phyloP scores from a whole-genome alignment of 495 filamentous ascomycete genomes.

The Podospora pseudoanserina region DNA sequence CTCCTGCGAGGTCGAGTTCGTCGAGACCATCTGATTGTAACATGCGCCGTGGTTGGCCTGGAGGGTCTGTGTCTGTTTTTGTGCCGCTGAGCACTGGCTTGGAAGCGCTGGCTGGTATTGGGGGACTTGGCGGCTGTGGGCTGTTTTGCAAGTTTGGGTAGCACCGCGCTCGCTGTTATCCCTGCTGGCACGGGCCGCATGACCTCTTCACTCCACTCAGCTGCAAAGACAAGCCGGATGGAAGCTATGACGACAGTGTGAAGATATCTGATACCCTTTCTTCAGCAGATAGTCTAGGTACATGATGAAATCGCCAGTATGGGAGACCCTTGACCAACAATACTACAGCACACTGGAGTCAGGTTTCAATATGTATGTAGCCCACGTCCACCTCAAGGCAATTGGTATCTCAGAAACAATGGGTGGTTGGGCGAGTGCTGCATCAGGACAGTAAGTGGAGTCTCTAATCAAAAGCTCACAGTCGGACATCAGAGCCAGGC shows the following conservation, averaged over 20 bases:
- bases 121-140: neutral
- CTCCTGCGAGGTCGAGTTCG: neutral
- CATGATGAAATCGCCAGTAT: too few relatives aligned
- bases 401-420: neutral
- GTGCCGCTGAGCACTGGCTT: neutral
- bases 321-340: neutral
- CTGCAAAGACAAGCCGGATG: neutral
- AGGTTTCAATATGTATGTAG: too few relatives aligned
- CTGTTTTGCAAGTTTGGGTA: slow-evolving; percentile 1
- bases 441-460: neutral
- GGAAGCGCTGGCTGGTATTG: neutral
- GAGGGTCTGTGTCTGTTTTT: neutral
- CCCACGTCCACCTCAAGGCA: too few relatives aligned
- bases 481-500: neutral
- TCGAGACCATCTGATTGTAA: slow-evolving; percentile 3
- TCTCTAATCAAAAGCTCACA: neutral
- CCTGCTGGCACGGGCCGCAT: slow-evolving; percentile 4
- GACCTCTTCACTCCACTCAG: neutral
- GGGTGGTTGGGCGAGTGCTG: neutral
- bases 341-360: neutral
- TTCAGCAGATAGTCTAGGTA: neutral
- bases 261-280: neutral
- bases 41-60: slow-evolving; percentile 12
- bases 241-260: neutral
- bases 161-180: neutral